A percentile compares a stretch with the other conserved stretches of the same genome.
These are phyloP conservation scores for Pseudogymnoascus sp. DNA, from an alignment of 2,329 filamentous ascomycete species.

Conservation along the genomic window DNA sequence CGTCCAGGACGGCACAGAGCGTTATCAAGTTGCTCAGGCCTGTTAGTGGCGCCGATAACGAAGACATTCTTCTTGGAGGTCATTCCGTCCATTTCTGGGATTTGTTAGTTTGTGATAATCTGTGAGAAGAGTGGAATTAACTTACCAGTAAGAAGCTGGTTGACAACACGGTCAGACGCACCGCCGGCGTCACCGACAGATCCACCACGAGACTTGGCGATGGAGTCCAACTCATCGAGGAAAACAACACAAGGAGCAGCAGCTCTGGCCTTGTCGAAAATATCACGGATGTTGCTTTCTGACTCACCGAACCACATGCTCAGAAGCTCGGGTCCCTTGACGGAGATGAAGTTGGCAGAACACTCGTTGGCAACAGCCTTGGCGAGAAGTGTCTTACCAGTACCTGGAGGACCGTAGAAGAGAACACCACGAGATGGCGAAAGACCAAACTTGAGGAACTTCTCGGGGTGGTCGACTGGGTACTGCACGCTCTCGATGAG, in stretches of 20 bases:
- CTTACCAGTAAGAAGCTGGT: constrained; percentile 94
- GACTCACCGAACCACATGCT: constrained; percentile 99
- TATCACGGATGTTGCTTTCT: constrained; percentile 98
- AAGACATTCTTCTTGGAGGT: constrained; percentile 99
- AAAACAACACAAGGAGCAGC: constrained; percentile 98
- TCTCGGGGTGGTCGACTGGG: constrained; percentile 97
- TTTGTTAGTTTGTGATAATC: constrained; percentile 33
- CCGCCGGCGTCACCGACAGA: constrained; percentile 93
- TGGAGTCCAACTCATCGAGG: constrained; percentile 96
- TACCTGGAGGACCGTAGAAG: constrained; percentile 98
- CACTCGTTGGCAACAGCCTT: constrained; percentile 99
- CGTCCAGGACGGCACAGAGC: constrained; percentile 96
- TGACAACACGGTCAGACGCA: constrained; percentile 98
- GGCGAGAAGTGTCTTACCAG: constrained; percentile 98
- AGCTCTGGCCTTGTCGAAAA: constrained; percentile 98
- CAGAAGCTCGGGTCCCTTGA: constrained; percentile 95
- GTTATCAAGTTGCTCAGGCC: constrained; percentile 96
- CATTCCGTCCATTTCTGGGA: constrained; percentile 94
- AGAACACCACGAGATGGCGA: constrained; percentile 96
- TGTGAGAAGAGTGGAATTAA: constrained; percentile 18
- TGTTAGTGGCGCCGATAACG: constrained; percentile 97
- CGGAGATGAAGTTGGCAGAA: constrained; percentile 98
- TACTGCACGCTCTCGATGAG: constrained; percentile 99
- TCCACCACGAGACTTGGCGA: constrained; percentile 97
- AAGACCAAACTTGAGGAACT: constrained; percentile 99